Evolutionary conservation across 2,329 filamentous ascomycete genomes (phyloP), one percentile per base, ranked within the genome.

Genomic region (Pseudogymnoascus sp.): DNA sequence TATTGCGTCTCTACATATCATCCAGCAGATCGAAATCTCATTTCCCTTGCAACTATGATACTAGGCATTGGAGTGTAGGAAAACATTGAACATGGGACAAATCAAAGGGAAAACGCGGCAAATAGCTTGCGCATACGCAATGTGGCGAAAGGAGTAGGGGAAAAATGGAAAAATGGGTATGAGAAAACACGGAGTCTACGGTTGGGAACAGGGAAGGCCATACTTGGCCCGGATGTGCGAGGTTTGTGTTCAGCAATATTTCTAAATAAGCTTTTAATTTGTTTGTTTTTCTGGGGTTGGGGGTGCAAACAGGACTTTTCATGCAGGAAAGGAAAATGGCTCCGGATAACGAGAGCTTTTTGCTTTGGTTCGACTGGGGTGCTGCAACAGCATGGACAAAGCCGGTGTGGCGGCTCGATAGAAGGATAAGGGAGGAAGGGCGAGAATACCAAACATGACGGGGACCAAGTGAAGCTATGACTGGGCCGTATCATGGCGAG

Each of bases 61-160:
- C 44, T 28, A 23, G 44, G 44, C 50, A 12, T 56, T 14, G 50
- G 28, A 18, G 21, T 56, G 50, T 56, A 33, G 50, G 50, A 33
- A 56, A 56, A 56, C 50, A 18, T 33, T 56, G 28, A 56, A 56
- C 11, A 33, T 56, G 50, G 50, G 28, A 21, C 28, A 21, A 33
- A 33, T 56, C 16, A 10, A 56, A 33, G 50, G 50, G 23, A 5
- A 56, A 56, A 56, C 50, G 23, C 47, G 14, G 25, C 47, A 53
- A 53, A 31, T 11, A 56, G 28, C 28, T 33, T 33, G 28, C 50
- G 50, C 25, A 56, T 56, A 18, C 28, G 50, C 25, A 56, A 21
- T 56, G 28, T 56, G 50, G 50, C 50, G 28, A 56, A 56, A 33
- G 50, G 50, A 56, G 50, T 56, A 56, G 50, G 25, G 50, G 11